Evolutionary conservation across 352 stramenopile genomes (phyloP).

Genomic region (Phytophthora sp.): DNA sequence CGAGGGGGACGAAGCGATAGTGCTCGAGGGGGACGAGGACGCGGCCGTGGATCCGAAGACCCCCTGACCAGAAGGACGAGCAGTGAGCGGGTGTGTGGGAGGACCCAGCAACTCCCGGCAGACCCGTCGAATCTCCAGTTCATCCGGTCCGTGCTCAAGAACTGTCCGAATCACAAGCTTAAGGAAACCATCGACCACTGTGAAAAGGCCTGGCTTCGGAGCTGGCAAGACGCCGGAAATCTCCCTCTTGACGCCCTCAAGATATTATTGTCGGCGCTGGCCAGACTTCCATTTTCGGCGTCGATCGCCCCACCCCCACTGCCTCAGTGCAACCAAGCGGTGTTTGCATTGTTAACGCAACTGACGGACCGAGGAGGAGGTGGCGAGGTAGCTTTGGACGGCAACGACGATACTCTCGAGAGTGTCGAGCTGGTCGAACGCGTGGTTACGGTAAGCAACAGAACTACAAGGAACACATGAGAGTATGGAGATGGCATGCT

Average conservation of each 20-base stretch:
- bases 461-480: too few species aligned
- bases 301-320: constrained; percentile 43
- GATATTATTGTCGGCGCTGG: constrained; percentile 52
- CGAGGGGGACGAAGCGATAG: neutral
- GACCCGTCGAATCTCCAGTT: constrained; percentile 55
- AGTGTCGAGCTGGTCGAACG: constrained; percentile 51
- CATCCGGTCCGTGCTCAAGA: constrained; percentile 45
- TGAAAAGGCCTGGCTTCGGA: constrained; percentile 50
- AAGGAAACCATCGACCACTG: constrained; percentile 38
- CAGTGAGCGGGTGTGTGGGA: neutral
- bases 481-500: too few species aligned
- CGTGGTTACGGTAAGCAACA: too few species aligned
- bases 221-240: constrained; percentile 47
- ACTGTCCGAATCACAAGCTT: constrained; percentile 51
- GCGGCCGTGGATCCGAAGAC: neutral
- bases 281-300: constrained; percentile 52
- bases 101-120: constrained; percentile 4
- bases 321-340: constrained; percentile 35
- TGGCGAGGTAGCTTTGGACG: constrained; percentile 39
- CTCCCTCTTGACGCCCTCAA: constrained; percentile 48
- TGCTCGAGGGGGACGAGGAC: neutral
- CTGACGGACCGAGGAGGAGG: neutral
- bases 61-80: neutral
- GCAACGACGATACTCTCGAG: constrained; percentile 46
- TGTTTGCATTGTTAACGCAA: constrained; percentile 39